Conservation (phyloP, 768 basidiomycete species). For the Lactarius quietus region DNA sequence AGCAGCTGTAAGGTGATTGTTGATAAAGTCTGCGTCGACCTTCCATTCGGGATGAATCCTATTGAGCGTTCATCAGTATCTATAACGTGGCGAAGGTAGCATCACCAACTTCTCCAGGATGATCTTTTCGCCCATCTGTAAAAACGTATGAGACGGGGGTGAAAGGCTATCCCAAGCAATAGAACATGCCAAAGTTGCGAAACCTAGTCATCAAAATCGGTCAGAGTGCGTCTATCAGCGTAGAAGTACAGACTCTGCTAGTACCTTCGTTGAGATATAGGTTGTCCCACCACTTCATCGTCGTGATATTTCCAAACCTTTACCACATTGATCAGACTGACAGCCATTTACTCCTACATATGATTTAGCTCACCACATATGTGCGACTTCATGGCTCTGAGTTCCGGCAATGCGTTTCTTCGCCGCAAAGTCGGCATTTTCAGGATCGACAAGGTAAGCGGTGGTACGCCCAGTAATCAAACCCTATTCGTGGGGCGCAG, state of each 20-base stretch:
- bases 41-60: conserved; percentile 86
- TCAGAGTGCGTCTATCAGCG: conserved; percentile 8
- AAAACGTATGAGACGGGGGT: conserved; percentile 12
- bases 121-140: conserved; percentile 50
- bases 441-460: conserved; percentile 76
- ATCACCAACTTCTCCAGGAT: conserved; percentile 11
- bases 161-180: conserved; percentile 20
- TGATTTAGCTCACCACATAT: conserved; percentile 57
- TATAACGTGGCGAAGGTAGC: neutral
- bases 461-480: conserved; percentile 86
- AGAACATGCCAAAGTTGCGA: conserved; percentile 62
- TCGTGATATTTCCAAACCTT: conserved; percentile 91
- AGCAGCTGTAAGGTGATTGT: conserved; percentile 70
- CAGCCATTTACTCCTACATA: neutral
- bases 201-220: conserved; percentile 61
- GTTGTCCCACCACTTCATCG: conserved; percentile 92
- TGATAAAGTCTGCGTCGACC: conserved; percentile 76
- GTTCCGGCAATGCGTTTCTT: conserved; percentile 76
- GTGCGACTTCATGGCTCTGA: conserved; percentile 85
- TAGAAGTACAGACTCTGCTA: conserved; percentile 29
- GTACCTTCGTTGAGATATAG: conserved; percentile 85
- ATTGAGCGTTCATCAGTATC: conserved; percentile 4
- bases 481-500: conserved; percentile 40
- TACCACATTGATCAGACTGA: conserved; percentile 2
- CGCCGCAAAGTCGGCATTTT: conserved; percentile 63